Evolutionary conservation across 139 green algal species (phyloP), one percentile per base, ranked within the genome.

Genomic region (Coelastrella sp.): DNA sequence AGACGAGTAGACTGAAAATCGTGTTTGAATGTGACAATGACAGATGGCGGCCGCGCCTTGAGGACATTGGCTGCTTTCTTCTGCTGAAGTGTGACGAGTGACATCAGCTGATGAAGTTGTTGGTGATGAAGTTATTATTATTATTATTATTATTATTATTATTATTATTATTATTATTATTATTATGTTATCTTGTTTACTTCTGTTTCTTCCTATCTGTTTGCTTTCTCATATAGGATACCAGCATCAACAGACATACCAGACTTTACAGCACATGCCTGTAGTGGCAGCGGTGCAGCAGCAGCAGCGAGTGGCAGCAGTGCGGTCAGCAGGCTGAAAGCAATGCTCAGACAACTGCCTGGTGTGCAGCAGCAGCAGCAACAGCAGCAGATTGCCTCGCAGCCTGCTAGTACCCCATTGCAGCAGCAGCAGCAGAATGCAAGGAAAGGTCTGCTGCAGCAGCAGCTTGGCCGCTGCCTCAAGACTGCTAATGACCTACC

Each of bases 171-270:
- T n/a, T n/a, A n/a, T n/a, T n/a, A n/a, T n/a, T n/a, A n/a, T n/a
- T n/a, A n/a, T n/a, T n/a, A n/a, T n/a, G n/a, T n/a, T n/a, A n/a
- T n/a, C n/a, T n/a, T n/a, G n/a, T n/a, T n/a, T n/a, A n/a, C n/a
- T n/a, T n/a, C n/a, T n/a, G n/a, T n/a, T n/a, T 22, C 7, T n/a
- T 70, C 15, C 79, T 85, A 58, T 17, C 12, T 56, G 7, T 12
- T 3, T 87, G 65, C 7, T 87, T n/a, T 25, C 5, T 9, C 9
- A 7, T 88, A 35, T 59, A 89, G 89, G 8, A 86, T 95, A 49
- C 92, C 91, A 0, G 82, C 89, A 3, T 80, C 84, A 27, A 76
- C 82, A 8, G 88, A 92, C 75, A 74, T 93, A 12, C 89, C 89
- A 22, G 65, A 59, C 4, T 94, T 90, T 20, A 66, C 20, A 58